Conservation (phyloP, 2,329 filamentous ascomycete genomes). For the Amphichorda felina region DNA sequence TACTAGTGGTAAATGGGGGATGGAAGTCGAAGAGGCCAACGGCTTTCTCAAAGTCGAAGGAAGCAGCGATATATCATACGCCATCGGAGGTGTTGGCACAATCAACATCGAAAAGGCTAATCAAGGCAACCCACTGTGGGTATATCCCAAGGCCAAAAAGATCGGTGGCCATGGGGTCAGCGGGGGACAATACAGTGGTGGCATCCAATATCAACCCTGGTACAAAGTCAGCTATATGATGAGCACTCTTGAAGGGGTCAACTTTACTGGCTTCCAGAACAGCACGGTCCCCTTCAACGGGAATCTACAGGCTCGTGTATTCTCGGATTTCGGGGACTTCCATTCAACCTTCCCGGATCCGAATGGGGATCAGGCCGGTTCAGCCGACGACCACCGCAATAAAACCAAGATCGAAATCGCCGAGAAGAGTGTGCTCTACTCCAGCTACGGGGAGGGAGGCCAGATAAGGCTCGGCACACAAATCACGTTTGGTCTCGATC, state of each 20-base stretch:
- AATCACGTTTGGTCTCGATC: neutral
- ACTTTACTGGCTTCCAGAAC: neutral
- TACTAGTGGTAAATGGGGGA: neutral
- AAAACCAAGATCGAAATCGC: neutral
- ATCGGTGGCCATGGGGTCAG: neutral
- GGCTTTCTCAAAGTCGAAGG: neutral
- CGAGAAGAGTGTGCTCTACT: neutral
- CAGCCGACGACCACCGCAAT: neutral
- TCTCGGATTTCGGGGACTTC: neutral
- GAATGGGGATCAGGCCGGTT: neutral
- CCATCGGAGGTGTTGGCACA: neutral
- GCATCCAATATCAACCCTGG: neutral
- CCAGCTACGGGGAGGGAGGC: neutral
- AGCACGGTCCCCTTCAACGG: neutral
- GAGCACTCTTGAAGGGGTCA: neutral
- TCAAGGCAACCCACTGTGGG: neutral
- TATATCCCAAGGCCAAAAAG: neutral
- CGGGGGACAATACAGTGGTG: neutral
- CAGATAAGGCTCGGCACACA: neutral
- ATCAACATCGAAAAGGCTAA: neutral
- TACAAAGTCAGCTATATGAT: neutral
- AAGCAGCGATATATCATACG: neutral
- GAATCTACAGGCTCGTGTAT: neutral
- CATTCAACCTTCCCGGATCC: neutral
- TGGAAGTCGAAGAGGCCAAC: neutral